Base-by-base conservation (phyloP, 2,329 filamentous ascomycete species). In the Aureobasidium sp. region DNA sequence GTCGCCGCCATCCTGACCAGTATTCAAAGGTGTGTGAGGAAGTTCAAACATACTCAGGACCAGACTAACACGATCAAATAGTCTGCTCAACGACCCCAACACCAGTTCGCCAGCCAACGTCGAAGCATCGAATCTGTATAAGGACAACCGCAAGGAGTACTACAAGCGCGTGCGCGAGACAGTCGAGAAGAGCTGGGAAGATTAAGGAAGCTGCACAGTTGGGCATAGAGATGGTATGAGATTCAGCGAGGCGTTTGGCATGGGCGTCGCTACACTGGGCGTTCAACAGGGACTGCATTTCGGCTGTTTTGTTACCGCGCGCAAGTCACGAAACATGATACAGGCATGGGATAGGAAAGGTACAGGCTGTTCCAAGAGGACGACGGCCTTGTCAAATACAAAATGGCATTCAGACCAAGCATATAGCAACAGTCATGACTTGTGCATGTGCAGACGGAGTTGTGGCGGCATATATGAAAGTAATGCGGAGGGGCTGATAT, bases 51-150 rank as follows among this genome's bases (percentile, higher is more conserved):
- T 9, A 26, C 1, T 44, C 26, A n/a, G 10, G 36, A 5, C n/a
- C 12, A 61, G 20, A 24, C 53, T 57, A 17, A 57, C 53, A 37
- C 15, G 9, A 12, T 17, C 6, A 8, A 12, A 26, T 61, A 97
- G 93, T 84, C 78, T 99, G 48, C 82, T 99, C 15, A 97, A 99
- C 76, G 94, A 99, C 69, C 94, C 94, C 1, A 99, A 99, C 75
- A 99, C 94, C n/a, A 94, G 91, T 63, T 96, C 92, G 1, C 94
- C 94, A 0, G 94, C 94, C 62, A 99, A 99, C 71, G 94, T 97
- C 69, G 94, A 99, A 78, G 94, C 94, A 1, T 96, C 92, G 61
- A 99, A 97, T 73, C 81, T 97, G 9, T 99, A 97, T 82, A 97
- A 97, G 75, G 94, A 99, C 73, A 97, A 97, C 76, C 85, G 92